Evolutionary conservation across 768 basidiomycete genomes (phyloP).

Genomic region (Boletus vinaceobasis): DNA sequence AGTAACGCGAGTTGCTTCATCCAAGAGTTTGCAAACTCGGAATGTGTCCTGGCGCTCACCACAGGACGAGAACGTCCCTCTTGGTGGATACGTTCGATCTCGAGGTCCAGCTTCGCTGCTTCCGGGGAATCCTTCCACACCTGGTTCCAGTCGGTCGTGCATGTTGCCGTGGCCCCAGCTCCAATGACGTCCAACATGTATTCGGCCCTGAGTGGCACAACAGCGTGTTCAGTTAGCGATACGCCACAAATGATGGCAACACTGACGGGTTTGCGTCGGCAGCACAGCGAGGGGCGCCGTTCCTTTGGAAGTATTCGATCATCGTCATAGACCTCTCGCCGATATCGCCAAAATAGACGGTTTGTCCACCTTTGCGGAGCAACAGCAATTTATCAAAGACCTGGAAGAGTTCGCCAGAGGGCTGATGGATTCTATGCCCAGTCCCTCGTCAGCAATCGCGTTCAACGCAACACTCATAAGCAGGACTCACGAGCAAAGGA

Average conservation of each 20-base stretch:
- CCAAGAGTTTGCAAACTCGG: constrained; percentile 40
- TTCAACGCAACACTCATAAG: not conserved
- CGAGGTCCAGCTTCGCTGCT: constrained; percentile 32
- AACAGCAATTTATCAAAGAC: constrained; percentile 49
- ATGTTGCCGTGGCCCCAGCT: constrained; percentile 49
- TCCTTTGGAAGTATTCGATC: constrained; percentile 23
- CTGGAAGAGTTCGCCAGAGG: constrained; percentile 50
- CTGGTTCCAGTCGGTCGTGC: constrained; percentile 46
- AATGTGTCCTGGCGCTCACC: constrained; percentile 18
- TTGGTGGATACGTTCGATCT: constrained; percentile 43
- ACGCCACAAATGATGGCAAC: not conserved
- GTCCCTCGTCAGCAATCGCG: not conserved
- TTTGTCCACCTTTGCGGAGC: constrained; percentile 54
- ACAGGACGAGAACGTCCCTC: constrained; percentile 31
- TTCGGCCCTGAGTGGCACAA: constrained; percentile 35
- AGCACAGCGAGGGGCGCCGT: constrained; percentile 20
- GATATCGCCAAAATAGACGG: constrained; percentile 61
- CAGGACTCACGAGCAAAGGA: constrained; percentile 48
- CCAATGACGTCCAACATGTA: constrained; percentile 54
- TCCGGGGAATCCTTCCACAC: constrained; percentile 47
- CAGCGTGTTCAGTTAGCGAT: not conserved
- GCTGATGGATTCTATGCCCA: constrained; percentile 25
- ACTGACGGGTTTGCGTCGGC: constrained; percentile 25
- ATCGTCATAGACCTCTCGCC: constrained; percentile 21
- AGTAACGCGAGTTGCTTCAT: constrained; percentile 33